Conservation (phyloP, 2,329 filamentous ascomycete species). For the Aspergillus pseudoviridinutans region DNA sequence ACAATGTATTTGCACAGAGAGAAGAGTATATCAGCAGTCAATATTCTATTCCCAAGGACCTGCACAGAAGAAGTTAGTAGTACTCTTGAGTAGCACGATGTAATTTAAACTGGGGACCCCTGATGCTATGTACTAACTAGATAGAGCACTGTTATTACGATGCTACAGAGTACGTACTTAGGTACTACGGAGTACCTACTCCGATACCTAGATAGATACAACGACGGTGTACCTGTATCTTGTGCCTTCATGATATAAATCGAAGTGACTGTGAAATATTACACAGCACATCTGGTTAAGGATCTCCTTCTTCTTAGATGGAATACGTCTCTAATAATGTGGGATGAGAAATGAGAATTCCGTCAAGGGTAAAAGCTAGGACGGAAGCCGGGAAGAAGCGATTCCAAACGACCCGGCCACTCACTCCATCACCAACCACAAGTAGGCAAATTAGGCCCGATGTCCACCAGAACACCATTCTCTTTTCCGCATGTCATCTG, state of each 20-base stretch:
- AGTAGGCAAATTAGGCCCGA: slow-evolving; percentile 8
- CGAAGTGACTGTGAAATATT: not conserved
- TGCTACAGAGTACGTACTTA: not conserved
- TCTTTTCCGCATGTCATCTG: slow-evolving; percentile 1
- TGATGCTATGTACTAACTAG: not conserved
- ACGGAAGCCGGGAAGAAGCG: slow-evolving; percentile 15
- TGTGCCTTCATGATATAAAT: not conserved
- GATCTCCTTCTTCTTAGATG: not conserved
- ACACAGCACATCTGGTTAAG: not conserved
- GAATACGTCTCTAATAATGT: not conserved
- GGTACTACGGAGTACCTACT: not conserved
- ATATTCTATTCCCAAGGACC: too few species aligned
- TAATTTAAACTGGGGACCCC: not conserved
- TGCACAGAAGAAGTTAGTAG: too few species aligned
- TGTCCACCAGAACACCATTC: slow-evolving; percentile 10
- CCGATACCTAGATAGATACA: not conserved
- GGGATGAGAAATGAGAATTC: not conserved
- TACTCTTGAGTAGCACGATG: not conserved
- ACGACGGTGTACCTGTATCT: not conserved
- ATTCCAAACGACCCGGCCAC: slow-evolving; percentile 11
- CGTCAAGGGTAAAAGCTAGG: not conserved
- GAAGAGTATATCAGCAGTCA: too few species aligned
- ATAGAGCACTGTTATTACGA: not conserved
- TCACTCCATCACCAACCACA: slow-evolving; percentile 10
- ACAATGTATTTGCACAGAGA: not conserved